Base-by-base conservation (phyloP, 139 green algal genomes). In the Closterium sp. region DNA sequence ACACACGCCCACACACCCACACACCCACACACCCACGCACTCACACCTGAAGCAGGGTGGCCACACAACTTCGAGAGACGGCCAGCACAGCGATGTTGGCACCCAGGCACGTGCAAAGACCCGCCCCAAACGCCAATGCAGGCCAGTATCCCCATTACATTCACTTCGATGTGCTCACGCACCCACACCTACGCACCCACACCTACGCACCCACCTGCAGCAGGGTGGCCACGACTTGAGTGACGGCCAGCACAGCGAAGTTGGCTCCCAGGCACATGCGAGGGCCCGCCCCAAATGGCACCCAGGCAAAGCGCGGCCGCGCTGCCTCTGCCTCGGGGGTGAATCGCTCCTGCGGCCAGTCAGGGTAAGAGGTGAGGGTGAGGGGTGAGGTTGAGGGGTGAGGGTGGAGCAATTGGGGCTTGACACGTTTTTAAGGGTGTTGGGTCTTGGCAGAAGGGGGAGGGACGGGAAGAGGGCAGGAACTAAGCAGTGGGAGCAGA, bases 61-160 rank as follows among this genome's bases (percentile, higher is more conserved):
- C 86, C 31, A 94, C 87, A 6, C n/a, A n/a, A 34, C 90, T 35
- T 21, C 90, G 86, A 25, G 91, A 93, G 23, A 88, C 88, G 2
- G 89, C 38, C 38, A 94, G 91, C 64, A 93, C 35, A 33, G 93
- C 93, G 38, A 95, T 94, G 23, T n/a, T 85, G 3, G 87, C 91
- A 19, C 93, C 93, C 23, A 95, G 91, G 89, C 93, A 95, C 88
- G 84, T 92, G 36, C 93, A 88, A 33, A 91, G 93, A 4, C 93
- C 93, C 23, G 88, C 90, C 4, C 93, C 91, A 91, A 95, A 95
- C 87, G 83, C 55, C 16, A 38, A 94, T 34, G 38, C 85, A 66
- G 38, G 3, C 4, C 38, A 1, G 19, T 1, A 7, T 9, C 38
- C 38, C 38, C 38, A 66, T 5, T 12, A 9, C 38, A 66, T 1